Percentiles rank a stretch among this genome's conserved stretches.
Conservation (phyloP, 768 basidiomycete genomes). For the Phallus indusiatus region DNA sequence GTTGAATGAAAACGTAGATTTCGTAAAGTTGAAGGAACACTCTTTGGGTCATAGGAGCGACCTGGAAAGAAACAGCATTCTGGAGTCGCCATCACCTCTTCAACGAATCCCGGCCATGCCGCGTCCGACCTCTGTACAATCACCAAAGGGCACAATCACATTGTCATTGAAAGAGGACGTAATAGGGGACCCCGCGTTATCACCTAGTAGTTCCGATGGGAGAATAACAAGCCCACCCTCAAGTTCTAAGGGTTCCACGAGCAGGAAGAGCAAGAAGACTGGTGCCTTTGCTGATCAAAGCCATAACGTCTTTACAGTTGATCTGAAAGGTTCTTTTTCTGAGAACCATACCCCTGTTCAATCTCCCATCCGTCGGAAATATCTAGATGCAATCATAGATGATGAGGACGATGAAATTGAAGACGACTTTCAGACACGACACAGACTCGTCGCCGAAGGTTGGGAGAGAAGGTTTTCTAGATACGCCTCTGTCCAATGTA, state of each 20-base stretch:
- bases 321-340: not conserved
- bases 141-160: not conserved
- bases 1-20: not conserved
- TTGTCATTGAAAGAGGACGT: not conserved
- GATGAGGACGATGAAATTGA: conserved; percentile 1
- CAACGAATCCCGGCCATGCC: not conserved
- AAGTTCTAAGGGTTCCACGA: not conserved
- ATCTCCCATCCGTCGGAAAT: not conserved
- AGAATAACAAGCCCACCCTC: conserved; percentile 8
- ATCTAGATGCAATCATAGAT: not conserved
- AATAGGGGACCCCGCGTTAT: not conserved
- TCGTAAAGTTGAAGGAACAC: not conserved
- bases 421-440: not conserved
- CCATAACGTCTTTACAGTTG: not conserved
- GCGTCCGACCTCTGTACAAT: not conserved
- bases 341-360: not conserved
- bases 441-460: conserved; percentile 1
- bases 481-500: not conserved
- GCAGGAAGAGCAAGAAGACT: too few relatives aligned
- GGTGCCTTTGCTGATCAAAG: not conserved
- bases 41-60: not conserved
- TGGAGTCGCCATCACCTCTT: conserved; percentile 1
- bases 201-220: not conserved
- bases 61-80: not conserved
- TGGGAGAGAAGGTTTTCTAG: conserved; percentile 7